These are phyloP conservation scores for Tuber brumale DNA, from an alignment of 495 filamentous ascomycete species.

Conservation along the genomic window DNA sequence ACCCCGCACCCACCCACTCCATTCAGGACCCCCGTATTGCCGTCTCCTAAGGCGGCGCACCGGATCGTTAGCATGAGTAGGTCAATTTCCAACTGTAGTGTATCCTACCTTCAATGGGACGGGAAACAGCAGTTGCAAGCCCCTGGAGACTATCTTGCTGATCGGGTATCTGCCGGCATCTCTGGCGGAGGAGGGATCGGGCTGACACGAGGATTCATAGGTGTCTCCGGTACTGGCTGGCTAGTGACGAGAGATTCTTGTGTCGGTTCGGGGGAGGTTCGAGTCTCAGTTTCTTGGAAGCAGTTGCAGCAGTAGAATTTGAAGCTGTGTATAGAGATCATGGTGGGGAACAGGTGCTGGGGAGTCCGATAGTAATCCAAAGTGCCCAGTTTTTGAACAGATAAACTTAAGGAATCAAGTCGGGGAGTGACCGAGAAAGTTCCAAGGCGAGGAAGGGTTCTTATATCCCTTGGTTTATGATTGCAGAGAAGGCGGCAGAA, in stretches of 20 bases:
- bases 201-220: background rate
- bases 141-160: background rate
- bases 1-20: background rate
- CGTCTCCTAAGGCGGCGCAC: background rate
- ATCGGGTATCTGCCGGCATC: background rate
- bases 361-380: background rate
- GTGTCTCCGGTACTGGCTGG: background rate
- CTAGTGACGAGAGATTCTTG: background rate
- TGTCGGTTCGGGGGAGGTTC: background rate
- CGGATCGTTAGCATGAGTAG: background rate
- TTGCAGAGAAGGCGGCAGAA: too few species aligned
- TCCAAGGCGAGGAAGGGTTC: background rate
- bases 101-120: background rate
- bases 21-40: background rate
- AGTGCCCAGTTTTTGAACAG: background rate
- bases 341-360: background rate
- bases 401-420: background rate
- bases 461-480: background rate
- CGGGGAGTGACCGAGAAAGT: background rate
- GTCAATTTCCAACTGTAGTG: background rate
- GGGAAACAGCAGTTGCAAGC: background rate
- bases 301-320: background rate
- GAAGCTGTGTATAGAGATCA: background rate
- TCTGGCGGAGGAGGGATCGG: background rate
- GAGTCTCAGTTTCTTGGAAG: background rate